Percentiles rank a stretch among this genome's conserved stretches.
Evolutionary conservation across 345 rosid genomes (phyloP).

Genomic region (Jatropha curcas): DNA sequence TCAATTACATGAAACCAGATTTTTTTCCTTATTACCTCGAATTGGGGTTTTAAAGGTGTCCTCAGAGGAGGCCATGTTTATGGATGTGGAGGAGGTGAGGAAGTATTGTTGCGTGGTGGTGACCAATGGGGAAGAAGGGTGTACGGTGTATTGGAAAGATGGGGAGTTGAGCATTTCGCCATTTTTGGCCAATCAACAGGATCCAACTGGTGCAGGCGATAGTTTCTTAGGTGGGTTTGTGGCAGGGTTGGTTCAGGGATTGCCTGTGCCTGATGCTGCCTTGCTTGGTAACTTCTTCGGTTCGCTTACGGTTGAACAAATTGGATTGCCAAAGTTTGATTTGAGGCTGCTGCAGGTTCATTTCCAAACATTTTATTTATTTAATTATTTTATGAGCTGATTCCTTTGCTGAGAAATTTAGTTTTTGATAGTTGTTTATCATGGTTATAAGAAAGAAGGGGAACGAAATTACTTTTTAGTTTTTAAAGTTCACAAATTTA

Average conservation of each 20-base stretch:
- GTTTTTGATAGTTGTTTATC: neutral
- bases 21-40: slow-evolving; percentile 52
- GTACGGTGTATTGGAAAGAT: slow-evolving; percentile 57
- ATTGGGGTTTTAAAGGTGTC: slow-evolving; percentile 86
- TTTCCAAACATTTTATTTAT: neutral
- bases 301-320: slow-evolving; percentile 82
- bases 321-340: slow-evolving; percentile 82
- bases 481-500: neutral
- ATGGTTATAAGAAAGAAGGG: neutral
- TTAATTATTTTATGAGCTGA: neutral
- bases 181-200: slow-evolving; percentile 67
- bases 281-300: slow-evolving; percentile 89
- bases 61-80: slow-evolving; percentile 69
- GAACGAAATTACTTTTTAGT: neutral
- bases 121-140: slow-evolving; percentile 85
- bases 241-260: slow-evolving; percentile 71
- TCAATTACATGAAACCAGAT: slow-evolving; percentile 57
- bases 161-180: slow-evolving; percentile 56
- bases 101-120: slow-evolving; percentile 80
- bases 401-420: neutral
- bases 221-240: slow-evolving; percentile 85
- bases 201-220: slow-evolving; percentile 99
- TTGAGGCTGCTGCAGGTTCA: slow-evolving; percentile 66
- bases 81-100: slow-evolving; percentile 83
- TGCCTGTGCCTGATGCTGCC: slow-evolving; percentile 89